Conservation (phyloP, 2,329 filamentous ascomycete species). For the Diaporthe velutina region DNA sequence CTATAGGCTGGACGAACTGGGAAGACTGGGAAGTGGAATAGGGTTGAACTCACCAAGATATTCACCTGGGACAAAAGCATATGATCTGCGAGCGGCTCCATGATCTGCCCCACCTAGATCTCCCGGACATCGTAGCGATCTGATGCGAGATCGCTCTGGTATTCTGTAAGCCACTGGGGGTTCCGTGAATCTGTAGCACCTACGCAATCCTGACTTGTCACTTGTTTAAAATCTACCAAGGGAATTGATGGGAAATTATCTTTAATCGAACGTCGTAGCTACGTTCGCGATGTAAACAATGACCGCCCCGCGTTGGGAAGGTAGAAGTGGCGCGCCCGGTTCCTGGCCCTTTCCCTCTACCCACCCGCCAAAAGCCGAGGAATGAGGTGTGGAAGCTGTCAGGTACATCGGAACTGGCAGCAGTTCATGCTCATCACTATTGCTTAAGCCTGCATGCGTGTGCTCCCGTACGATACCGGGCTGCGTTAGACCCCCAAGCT, state of each 20-base stretch:
- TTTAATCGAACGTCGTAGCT: neutral
- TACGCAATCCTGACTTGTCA: neutral
- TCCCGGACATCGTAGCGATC: neutral
- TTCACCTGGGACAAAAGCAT: neutral
- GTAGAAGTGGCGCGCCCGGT: neutral
- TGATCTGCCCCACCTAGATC: neutral
- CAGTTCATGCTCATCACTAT: conserved; percentile 7
- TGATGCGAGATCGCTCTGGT: neutral
- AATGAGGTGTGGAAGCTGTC: neutral
- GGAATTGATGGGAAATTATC: neutral
- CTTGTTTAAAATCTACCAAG: neutral
- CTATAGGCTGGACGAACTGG: neutral
- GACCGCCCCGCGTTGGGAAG: too few relatives aligned
- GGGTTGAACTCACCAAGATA: neutral
- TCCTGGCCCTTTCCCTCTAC: neutral
- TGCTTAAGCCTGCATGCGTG: neutral
- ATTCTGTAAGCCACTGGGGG: too few relatives aligned
- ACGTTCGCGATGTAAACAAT: neutral
- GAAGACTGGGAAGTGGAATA: neutral
- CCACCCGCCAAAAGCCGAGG: neutral
- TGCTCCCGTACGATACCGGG: neutral
- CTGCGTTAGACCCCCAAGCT: neutral
- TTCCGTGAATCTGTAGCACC: neutral
- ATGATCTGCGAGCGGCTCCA: neutral
- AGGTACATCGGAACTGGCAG: neutral